phyloP scores from a whole-genome alignment of 2,329 filamentous ascomycete species.

The Lachnellula occidentalis region DNA sequence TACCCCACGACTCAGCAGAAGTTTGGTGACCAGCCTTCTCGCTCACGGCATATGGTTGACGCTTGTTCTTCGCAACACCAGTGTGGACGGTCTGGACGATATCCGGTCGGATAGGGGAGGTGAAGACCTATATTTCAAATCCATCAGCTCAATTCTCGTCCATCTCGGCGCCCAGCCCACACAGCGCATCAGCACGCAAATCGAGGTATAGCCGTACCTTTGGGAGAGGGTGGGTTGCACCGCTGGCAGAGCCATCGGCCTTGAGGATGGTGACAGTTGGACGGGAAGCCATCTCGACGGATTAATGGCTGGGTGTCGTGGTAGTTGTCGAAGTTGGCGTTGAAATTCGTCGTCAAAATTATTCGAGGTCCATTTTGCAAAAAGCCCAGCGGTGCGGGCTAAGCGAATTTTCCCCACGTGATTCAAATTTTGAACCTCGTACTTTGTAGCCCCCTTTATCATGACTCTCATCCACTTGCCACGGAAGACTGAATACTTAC shows the following conservation, averaged over 20 bases:
- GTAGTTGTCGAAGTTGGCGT: slow-evolving; percentile 22
- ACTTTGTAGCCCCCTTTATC: not conserved
- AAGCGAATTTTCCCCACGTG: not conserved
- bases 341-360: slow-evolving; percentile 5
- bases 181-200: not conserved
- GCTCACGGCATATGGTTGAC: slow-evolving; percentile 98
- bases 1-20: slow-evolving; percentile 99
- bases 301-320: slow-evolving; percentile 25
- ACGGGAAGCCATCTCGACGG: slow-evolving; percentile 72
- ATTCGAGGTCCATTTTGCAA: not conserved
- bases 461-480: no score
- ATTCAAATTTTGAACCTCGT: not conserved
- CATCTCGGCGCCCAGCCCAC: slow-evolving; percentile 2
- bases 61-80: slow-evolving; percentile 99
- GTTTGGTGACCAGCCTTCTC: slow-evolving; percentile 99
- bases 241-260: slow-evolving; percentile 89
- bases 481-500: no score
- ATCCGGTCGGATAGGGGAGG: slow-evolving; percentile 93
- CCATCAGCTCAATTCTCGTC: slow-evolving; percentile 19
- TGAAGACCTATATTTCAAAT: slow-evolving; percentile 63
- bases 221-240: slow-evolving; percentile 85
- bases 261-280: slow-evolving; percentile 96
- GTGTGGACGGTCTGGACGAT: slow-evolving; percentile 96
- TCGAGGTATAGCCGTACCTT: slow-evolving; percentile 39
- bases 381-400: not conserved